Conservation (phyloP, 2,329 filamentous ascomycete species). For the Diaporthe vexans region DNA sequence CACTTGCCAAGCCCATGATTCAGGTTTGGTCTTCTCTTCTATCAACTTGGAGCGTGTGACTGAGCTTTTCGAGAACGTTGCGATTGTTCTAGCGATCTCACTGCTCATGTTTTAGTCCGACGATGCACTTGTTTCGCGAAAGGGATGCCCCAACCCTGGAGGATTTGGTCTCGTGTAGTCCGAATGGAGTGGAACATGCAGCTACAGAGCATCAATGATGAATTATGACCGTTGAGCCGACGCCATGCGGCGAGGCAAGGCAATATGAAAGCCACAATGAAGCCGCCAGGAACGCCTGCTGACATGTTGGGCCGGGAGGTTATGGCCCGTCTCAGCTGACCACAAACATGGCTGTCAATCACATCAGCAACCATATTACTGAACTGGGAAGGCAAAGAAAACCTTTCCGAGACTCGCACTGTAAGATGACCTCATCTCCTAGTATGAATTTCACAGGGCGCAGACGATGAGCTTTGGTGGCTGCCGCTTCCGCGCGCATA, state of each 20-base stretch:
- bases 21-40: not conserved
- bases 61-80: not conserved
- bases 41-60: not conserved
- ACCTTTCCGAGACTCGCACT: not conserved
- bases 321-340: conserved; percentile 8
- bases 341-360: conserved; percentile 5
- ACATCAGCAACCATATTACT: not conserved
- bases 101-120: conserved; percentile 3
- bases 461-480: not conserved
- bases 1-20: not conserved
- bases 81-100: not conserved
- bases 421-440: not conserved
- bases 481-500: not conserved
- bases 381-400: not conserved
- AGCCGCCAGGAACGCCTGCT: conserved; percentile 11
- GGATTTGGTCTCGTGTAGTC: not conserved
- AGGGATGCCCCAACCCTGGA: not conserved
- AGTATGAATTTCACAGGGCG: not conserved
- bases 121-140: not conserved
- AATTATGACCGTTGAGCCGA: not conserved
- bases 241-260: not conserved
- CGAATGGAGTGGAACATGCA: not conserved
- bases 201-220: not conserved
- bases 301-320: not conserved
- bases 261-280: not conserved